Conservation (phyloP, 192 early-diverging fungal species). For the Backusella liffmaniae region DNA sequence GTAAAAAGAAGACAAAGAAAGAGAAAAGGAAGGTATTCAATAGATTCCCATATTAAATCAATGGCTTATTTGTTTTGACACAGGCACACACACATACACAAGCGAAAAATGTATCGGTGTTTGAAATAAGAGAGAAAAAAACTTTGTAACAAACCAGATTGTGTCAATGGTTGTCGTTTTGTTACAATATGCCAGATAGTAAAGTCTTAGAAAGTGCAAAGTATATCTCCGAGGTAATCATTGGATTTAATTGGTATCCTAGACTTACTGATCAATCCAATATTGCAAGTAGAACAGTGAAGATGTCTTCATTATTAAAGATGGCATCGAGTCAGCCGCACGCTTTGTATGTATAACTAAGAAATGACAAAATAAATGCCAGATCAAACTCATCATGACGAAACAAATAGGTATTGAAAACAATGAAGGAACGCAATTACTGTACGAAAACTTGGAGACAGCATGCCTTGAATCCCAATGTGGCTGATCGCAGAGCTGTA, state of each 20-base stretch:
- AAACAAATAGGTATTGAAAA: conserved; percentile 47
- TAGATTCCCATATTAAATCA: not conserved
- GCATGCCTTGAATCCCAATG: conserved; percentile 63
- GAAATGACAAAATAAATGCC: not conserved
- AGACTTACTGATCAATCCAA: not conserved
- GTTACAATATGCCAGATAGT: not conserved
- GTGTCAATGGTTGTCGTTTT: not conserved
- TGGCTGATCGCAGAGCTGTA: conserved; percentile 51
- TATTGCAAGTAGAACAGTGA: conserved; percentile 46
- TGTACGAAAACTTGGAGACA: conserved; percentile 61
- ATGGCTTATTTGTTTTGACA: not conserved
- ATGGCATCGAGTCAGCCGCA: conserved; percentile 51
- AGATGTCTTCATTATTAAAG: conserved; percentile 60
- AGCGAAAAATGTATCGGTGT: not conserved
- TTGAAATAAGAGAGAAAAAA: not conserved
- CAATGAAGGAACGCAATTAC: conserved; percentile 61
- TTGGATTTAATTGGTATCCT: not conserved
- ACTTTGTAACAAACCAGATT: not conserved
- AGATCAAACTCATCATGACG: not conserved
- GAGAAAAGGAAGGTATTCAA: not conserved
- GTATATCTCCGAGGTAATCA: conserved; percentile 49
- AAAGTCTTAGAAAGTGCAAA: conserved; percentile 51
- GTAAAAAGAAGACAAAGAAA: not conserved
- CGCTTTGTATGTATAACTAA: conserved; percentile 28
- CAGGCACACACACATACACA: not conserved